Base-by-base conservation (phyloP, 306 rosid species). In the Cucurbita argyrosperma region DNA sequence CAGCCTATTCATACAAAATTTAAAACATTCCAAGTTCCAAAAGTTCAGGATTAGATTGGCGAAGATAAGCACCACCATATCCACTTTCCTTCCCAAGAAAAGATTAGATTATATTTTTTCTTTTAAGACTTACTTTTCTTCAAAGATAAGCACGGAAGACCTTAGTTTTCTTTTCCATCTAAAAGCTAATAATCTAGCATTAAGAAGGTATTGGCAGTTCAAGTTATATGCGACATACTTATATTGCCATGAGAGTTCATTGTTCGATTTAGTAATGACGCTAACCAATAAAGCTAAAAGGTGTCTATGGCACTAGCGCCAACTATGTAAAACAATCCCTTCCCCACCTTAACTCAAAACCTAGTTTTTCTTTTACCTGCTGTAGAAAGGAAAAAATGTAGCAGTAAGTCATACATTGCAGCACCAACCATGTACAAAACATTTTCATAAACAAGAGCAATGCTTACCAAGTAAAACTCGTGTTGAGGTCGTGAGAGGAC, bases 401-500 rank as follows among this genome's bases (percentile, higher is more conserved):
- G 40, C 7, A 37, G 66, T 63, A 61, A 61, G 43, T 68, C 54
- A 47, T 68, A 35, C 5, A 68, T 19, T 26, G 56, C 73, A 68
- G 42, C 57, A 49, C 42, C 45, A 69, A 47, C 57, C 38, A 49
- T 69, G 43, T 47, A 14, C 54, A 14, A 50, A 30, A 30, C 35
- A 30, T 30, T 3, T 30, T 30, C 54, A 14, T 50, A 50, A 14
- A 50, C 7, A 18, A 50, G 54, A 14, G 7, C 43, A 69, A 75
- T 67, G 76, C 38, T 75, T 81, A 94, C 99, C 95, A 87, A 77
- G 87, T 67, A 94, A 85, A 91, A 94, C 71, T 94, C 99, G 10
- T 94, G 99, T 53, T 94, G 99, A 54, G 99, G 99, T 10, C 99
- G 97, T 11, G 99, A 89, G 76, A 94, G 96, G 59, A 91, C 89